A percentile compares a stretch with the other conserved stretches of the same genome.
These are phyloP conservation scores for Oryza officinalis DNA, from an alignment of 176 grass and related monocot species.

Conservation along the genomic window DNA sequence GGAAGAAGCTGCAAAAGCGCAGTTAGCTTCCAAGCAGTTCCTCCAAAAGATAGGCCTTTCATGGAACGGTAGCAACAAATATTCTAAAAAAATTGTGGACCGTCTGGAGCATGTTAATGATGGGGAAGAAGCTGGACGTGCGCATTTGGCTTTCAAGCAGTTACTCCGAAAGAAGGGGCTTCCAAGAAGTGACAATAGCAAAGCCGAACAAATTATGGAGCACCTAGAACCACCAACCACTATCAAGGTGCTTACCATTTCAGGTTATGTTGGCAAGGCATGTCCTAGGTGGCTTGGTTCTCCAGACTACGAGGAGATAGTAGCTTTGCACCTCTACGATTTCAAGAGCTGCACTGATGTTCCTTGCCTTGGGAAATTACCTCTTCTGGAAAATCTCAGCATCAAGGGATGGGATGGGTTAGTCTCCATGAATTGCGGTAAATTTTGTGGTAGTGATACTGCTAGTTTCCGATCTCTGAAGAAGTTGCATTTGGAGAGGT, in stretches of 20 bases:
- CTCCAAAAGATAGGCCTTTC: too few relatives aligned
- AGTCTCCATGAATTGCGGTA: not conserved
- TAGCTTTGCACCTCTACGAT: not conserved
- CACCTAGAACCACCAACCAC: too few relatives aligned
- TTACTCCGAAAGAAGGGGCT: too few relatives aligned
- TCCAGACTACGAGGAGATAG: not conserved
- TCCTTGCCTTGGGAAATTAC: constrained; percentile 24
- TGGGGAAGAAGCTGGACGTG: too few relatives aligned
- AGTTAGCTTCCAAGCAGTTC: too few relatives aligned
- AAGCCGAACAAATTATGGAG: too few relatives aligned
- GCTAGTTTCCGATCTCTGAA: constrained; percentile 29
- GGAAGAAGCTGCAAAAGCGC: too few relatives aligned
- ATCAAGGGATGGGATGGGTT: constrained; percentile 38
- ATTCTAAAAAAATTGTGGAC: too few relatives aligned
- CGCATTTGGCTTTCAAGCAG: too few relatives aligned
- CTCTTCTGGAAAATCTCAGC: constrained; percentile 19
- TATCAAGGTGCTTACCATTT: constrained; percentile 27
- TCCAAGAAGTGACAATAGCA: too few relatives aligned
- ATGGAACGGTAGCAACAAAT: too few relatives aligned
- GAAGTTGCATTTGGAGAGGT: constrained; percentile 48
- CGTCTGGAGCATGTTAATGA: too few relatives aligned
- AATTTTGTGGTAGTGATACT: constrained; percentile 13
- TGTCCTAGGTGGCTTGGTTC: constrained; percentile 39
- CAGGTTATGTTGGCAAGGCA: constrained; percentile 6
- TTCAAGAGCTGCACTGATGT: constrained; percentile 22